Evolutionary conservation across 1,139 yeast genomes (phyloP), one percentile per base, ranked within the genome.

Genomic region (Candida tetrigidarum): DNA sequence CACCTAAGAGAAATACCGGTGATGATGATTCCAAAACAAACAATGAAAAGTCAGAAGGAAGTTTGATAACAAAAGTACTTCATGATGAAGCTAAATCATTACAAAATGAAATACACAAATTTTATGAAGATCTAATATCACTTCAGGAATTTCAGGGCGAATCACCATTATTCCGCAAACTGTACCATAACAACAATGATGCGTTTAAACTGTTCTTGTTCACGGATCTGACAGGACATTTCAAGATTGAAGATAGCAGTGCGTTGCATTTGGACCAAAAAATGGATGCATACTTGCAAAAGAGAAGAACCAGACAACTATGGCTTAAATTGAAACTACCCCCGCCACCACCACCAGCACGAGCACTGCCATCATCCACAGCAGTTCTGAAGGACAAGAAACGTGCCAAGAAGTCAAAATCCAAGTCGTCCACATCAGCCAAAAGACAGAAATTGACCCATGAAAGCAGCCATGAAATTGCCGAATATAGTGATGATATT

Each of bases 241-340:
- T 27, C 10, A 37, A 16, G 18, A 26, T 16, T 11, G 16, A 35
- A 39, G 43, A 38, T 26, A 23, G 23, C 20, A 30, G 37, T 14
- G 32, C 35, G 5, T 41, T 57, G n/a, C 59, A 59, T 46, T 50
- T 58, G 40, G 62, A 58, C 40, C 39, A 46, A 5, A 46, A 44
- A 4, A 55, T 63, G 63, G 64, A 62, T 44, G 50, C 47, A n/a
- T 60, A 57, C 42, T 49, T 63, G 35, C 34, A 43, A 5, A 48
- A 50, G 39, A 45, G 66, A 38, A 41, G 49, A 27, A 45, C 49
- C n/a, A 54, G 54, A 2, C 42, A 48, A 25, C 44, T 62, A 14
- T 58, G 60, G 58, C 29, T 33, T 10, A 32, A 38, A 30, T n/a
- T 30, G 9, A 25, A 5, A 11, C 36, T 22, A n/a, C 29, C 43